Percentiles rank a stretch among this genome's conserved stretches.
These are phyloP conservation scores for Ogataea degrootiae DNA, from an alignment of 805 yeast species.

Conservation along the genomic window DNA sequence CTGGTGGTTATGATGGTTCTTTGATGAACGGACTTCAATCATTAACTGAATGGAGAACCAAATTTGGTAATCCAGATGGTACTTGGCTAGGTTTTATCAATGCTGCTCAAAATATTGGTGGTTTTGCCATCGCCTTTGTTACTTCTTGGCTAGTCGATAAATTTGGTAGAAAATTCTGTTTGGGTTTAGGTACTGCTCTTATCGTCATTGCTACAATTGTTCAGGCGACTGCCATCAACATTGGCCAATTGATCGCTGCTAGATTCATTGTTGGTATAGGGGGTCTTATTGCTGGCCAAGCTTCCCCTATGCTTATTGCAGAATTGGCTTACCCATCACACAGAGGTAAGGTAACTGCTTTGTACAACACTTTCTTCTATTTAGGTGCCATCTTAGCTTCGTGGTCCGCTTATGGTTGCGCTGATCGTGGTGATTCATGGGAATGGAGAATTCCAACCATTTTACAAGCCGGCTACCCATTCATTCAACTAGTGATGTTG, in stretches of 20 bases:
- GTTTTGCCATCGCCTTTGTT: conserved; percentile 24
- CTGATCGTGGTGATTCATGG: conserved; percentile 29
- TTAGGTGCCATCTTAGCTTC: conserved; percentile 43
- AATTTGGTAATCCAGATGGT: conserved; percentile 31
- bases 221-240: conserved; percentile 38
- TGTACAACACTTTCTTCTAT: conserved; percentile 44
- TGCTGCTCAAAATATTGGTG: conserved; percentile 36
- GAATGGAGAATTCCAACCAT: conserved; percentile 54
- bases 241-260: conserved; percentile 34
- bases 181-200: conserved; percentile 46
- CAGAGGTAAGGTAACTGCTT: conserved; percentile 38
- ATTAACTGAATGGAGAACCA: conserved; percentile 32
- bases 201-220: conserved; percentile 53
- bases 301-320: conserved; percentile 46
- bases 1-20: conserved; percentile 38
- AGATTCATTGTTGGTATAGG: conserved; percentile 50
- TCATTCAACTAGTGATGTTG: conserved; percentile 33
- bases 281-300: conserved; percentile 35
- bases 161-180: conserved; percentile 57
- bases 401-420: conserved; percentile 42
- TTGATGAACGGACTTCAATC: conserved; percentile 45
- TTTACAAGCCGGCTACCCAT: conserved; percentile 45
- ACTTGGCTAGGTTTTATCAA: conserved; percentile 33
- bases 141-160: conserved; percentile 37
- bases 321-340: conserved; percentile 47